Percentiles rank a stretch among this genome's conserved stretches.
phyloP scores from a whole-genome alignment of 371 early-diverging fungal genomes.

The Mortierella sp. region DNA sequence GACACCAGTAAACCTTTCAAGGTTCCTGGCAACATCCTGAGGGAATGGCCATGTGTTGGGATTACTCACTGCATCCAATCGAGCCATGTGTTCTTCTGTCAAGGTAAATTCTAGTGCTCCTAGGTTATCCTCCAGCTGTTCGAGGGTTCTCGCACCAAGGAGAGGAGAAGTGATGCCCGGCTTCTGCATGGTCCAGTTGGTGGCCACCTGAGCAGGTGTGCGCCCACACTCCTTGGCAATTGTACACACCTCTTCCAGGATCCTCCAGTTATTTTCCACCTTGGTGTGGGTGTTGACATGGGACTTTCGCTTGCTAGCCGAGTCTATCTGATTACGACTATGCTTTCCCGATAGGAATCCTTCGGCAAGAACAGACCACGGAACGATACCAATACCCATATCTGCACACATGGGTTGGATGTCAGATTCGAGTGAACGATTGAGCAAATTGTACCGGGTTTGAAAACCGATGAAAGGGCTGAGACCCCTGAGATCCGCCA shows the following conservation, averaged over 20 bases:
- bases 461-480: slow-evolving; percentile 55
- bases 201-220: slow-evolving; percentile 56
- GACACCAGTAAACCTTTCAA: slow-evolving; percentile 20
- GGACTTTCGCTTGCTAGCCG: slow-evolving; percentile 10
- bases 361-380: slow-evolving; percentile 49
- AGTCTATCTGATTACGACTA: slow-evolving; percentile 12
- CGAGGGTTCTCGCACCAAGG: slow-evolving; percentile 55
- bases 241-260: slow-evolving; percentile 55
- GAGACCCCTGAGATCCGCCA: slow-evolving; percentile 54
- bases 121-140: slow-evolving; percentile 55
- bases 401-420: slow-evolving; percentile 53
- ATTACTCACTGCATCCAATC: slow-evolving; percentile 51
- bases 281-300: slow-evolving; percentile 12
- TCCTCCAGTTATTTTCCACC: slow-evolving; percentile 44
- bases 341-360: slow-evolving; percentile 57
- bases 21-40: slow-evolving; percentile 23
- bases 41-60: slow-evolving; percentile 49
- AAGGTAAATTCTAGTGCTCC: slow-evolving; percentile 54
- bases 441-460: slow-evolving; percentile 54
- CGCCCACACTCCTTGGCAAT: slow-evolving; percentile 53
- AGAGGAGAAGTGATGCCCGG: slow-evolving; percentile 58
- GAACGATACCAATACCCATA: slow-evolving; percentile 49
- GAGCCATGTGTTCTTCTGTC: slow-evolving; percentile 49
- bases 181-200: slow-evolving; percentile 59
- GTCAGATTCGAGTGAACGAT: slow-evolving; percentile 57